phyloP scores from a whole-genome alignment of 2,329 filamentous ascomycete genomes.

The Venturia nashicola region DNA sequence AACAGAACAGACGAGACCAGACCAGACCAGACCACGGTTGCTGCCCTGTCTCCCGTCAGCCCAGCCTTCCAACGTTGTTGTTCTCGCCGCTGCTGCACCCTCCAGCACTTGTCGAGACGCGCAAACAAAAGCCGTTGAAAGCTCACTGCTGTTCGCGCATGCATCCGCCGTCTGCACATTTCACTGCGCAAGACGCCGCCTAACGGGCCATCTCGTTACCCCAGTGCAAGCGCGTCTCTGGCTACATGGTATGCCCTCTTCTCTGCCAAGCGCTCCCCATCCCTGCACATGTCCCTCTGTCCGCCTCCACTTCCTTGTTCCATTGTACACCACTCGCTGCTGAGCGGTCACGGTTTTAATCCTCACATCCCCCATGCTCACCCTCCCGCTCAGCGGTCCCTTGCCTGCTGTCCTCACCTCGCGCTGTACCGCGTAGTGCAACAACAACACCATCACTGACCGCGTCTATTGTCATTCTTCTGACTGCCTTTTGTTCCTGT shows the following conservation, averaged over 20 bases:
- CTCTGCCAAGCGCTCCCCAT: slow-evolving; percentile 17
- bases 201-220: slow-evolving; percentile 16
- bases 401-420: background rate
- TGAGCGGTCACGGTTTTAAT: background rate
- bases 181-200: slow-evolving; percentile 24
- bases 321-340: background rate
- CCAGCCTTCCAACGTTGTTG: background rate
- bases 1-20: background rate
- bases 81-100: background rate
- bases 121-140: slow-evolving; percentile 7
- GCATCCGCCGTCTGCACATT: slow-evolving; percentile 18
- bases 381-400: slow-evolving; percentile 5
- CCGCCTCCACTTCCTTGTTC: slow-evolving; percentile 9
- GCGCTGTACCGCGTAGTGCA: background rate
- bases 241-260: slow-evolving; percentile 31
- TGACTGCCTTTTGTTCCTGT: background rate
- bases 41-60: background rate
- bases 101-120: background rate
- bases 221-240: slow-evolving; percentile 23
- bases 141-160: slow-evolving; percentile 20
- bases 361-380: slow-evolving; percentile 2
- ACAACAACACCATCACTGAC: background rate
- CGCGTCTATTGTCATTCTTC: background rate
- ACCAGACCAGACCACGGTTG: background rate
- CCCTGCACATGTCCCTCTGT: slow-evolving; percentile 16